Evolutionary conservation across 768 basidiomycete species (phyloP).

Genomic region (Tricholoma hemisulphureum): DNA sequence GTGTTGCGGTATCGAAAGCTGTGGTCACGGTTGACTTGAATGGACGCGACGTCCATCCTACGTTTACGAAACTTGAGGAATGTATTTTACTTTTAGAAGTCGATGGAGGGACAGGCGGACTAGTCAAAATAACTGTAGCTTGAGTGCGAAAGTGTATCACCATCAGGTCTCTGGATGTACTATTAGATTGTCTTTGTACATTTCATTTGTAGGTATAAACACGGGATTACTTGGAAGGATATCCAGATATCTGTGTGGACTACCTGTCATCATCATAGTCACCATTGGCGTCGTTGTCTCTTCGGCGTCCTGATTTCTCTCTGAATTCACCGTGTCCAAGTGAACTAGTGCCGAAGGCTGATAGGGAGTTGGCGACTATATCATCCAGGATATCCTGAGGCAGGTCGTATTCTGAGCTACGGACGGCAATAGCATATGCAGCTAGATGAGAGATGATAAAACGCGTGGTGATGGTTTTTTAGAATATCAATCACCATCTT

Average conservation of each 20-base stretch:
- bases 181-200: background rate
- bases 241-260: background rate
- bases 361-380: constrained; percentile 54
- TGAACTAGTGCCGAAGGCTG: constrained; percentile 22
- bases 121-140: constrained; percentile 21
- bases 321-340: constrained; percentile 3
- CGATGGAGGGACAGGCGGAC: constrained; percentile 18
- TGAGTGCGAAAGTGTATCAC: background rate
- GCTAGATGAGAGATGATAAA: constrained; percentile 38
- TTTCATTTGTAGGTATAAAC: constrained; percentile 1
- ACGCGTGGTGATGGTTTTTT: constrained; percentile 9
- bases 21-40: constrained; percentile 26
- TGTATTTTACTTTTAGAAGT: constrained; percentile 22
- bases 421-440: constrained; percentile 68
- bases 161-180: background rate
- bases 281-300: constrained; percentile 19
- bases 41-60: constrained; percentile 19
- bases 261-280: constrained; percentile 17
- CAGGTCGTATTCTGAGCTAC: constrained; percentile 72
- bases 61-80: constrained; percentile 16
- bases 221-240: background rate
- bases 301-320: constrained; percentile 10
- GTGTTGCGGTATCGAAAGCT: background rate
- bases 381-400: constrained; percentile 68
- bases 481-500: constrained; percentile 63